Evolutionary conservation across 2,329 filamentous ascomycete species (phyloP).

Genomic region (Sporothrix luriei): DNA sequence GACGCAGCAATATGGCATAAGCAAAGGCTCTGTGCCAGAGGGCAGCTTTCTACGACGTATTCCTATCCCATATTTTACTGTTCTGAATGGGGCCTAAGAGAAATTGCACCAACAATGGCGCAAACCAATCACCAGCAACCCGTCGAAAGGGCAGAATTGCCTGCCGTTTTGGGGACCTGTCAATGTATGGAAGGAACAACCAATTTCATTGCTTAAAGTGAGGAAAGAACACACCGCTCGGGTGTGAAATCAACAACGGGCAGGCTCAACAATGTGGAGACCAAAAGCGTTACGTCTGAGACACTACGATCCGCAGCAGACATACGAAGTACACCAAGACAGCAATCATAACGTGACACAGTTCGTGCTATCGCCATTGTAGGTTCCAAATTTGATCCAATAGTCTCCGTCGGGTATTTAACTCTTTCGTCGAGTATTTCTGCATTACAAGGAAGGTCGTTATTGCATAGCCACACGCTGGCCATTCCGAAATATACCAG

Average conservation of each 20-base stretch:
- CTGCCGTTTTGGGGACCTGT: not conserved
- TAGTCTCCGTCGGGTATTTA: not conserved
- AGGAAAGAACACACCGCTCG: not conserved
- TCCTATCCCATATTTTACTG: not conserved
- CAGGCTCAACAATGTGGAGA: constrained; percentile 2
- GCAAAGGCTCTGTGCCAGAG: not conserved
- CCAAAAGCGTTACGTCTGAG: not conserved
- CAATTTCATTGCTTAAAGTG: constrained; percentile 1
- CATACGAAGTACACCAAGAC: not conserved
- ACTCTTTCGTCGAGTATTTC: too few species aligned
- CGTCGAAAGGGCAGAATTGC: not conserved
- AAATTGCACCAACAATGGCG: not conserved
- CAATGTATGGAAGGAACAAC: constrained; percentile 12
- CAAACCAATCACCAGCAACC: not conserved
- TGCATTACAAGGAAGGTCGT: not conserved
- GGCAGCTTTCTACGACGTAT: not conserved
- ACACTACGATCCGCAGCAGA: too few species aligned
- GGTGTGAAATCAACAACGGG: not conserved
- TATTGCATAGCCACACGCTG: not conserved
- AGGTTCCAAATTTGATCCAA: not conserved
- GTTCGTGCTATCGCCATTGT: too few species aligned
- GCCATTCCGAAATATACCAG: not conserved
- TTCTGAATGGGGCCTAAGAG: not conserved
- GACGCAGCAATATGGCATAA: not conserved
- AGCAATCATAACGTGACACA: not conserved